Percentiles rank a stretch among this genome's conserved stretches.
Evolutionary conservation across 768 basidiomycete genomes (phyloP).

Genomic region (Boletus rubropictus): DNA sequence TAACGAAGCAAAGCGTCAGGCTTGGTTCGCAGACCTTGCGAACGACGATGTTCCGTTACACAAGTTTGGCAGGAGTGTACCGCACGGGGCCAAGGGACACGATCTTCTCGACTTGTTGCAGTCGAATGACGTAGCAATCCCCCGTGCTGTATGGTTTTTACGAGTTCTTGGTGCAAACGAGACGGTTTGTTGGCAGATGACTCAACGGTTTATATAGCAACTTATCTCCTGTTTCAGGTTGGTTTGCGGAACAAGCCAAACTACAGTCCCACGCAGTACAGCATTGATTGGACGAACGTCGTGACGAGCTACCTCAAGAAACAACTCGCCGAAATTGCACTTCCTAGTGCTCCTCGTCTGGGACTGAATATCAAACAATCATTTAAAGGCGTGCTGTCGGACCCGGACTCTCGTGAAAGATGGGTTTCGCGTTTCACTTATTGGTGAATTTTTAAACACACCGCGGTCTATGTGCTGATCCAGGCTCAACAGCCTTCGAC

Average conservation of each 20-base stretch:
- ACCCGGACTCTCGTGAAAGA: constrained; percentile 59
- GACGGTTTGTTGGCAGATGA: constrained; percentile 43
- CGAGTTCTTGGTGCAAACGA: constrained; percentile 85
- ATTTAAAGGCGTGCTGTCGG: constrained; percentile 76
- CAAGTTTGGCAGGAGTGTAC: constrained; percentile 80
- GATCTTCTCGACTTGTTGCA: constrained; percentile 79
- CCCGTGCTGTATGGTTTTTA: constrained; percentile 83
- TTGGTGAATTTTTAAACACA: constrained; percentile 41
- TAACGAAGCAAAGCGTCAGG: constrained; percentile 70
- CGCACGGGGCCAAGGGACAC: constrained; percentile 80
- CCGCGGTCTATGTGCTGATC: background rate
- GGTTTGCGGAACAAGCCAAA: constrained; percentile 70
- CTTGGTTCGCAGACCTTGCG: constrained; percentile 81
- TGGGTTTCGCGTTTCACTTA: constrained; percentile 81
- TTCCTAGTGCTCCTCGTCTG: constrained; percentile 72
- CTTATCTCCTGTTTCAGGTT: constrained; percentile 38
- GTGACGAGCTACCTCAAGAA: constrained; percentile 80
- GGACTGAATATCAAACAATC: constrained; percentile 78
- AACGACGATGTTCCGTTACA: constrained; percentile 74
- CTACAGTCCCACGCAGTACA: constrained; percentile 81
- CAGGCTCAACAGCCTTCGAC: constrained; percentile 45
- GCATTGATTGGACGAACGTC: constrained; percentile 78
- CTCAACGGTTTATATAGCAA: background rate
- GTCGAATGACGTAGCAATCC: constrained; percentile 67
- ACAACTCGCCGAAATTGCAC: constrained; percentile 68